A percentile compares a stretch with the other conserved stretches of the same genome.
Evolutionary conservation across 2,329 filamentous ascomycete species (phyloP).

Genomic region (Xylariales sp.): DNA sequence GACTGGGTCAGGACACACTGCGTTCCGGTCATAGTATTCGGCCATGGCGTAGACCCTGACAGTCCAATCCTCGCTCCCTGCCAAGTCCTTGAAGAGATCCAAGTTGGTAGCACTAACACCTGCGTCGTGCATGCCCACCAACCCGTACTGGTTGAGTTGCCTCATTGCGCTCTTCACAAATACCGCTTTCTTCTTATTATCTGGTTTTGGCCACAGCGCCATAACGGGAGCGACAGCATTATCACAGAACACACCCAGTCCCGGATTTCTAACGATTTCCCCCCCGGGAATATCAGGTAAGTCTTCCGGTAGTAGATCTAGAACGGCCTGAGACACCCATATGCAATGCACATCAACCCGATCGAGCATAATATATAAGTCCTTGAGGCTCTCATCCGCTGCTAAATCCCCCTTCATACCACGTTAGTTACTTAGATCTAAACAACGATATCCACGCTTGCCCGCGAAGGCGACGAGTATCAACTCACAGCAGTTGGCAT

Average conservation of each 20-base stretch:
- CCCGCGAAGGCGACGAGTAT: conserved; percentile 29
- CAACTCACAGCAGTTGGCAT: conserved; percentile 73
- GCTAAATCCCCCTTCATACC: conserved; percentile 63
- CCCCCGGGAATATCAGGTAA: conserved; percentile 69
- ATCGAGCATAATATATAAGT: conserved; percentile 75
- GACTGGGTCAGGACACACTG: conserved; percentile 67
- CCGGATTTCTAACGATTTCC: conserved; percentile 70
- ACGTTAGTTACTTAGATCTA: conserved; percentile 42
- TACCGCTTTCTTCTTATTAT: conserved; percentile 61
- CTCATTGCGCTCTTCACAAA: conserved; percentile 71
- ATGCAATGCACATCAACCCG: conserved; percentile 77
- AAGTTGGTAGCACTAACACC: conserved; percentile 68
- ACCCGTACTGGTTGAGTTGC: conserved; percentile 71
- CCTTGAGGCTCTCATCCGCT: conserved; percentile 61
- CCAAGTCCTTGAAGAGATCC: conserved; percentile 65
- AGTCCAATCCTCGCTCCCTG: conserved; percentile 64
- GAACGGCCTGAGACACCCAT: conserved; percentile 74
- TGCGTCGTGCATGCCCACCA: conserved; percentile 77
- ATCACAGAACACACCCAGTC: conserved; percentile 77
- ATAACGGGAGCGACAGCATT: conserved; percentile 75
- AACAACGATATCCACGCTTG: conserved; percentile 3
- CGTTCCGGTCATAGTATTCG: conserved; percentile 73
- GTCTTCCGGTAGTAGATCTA: conserved; percentile 67
- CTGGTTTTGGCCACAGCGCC: conserved; percentile 67
- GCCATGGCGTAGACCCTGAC: conserved; percentile 76